A percentile compares a stretch with the other conserved stretches of the same genome.
Conservation (phyloP, 2,329 filamentous ascomycete species). For the Achaetomium macrosporum region DNA sequence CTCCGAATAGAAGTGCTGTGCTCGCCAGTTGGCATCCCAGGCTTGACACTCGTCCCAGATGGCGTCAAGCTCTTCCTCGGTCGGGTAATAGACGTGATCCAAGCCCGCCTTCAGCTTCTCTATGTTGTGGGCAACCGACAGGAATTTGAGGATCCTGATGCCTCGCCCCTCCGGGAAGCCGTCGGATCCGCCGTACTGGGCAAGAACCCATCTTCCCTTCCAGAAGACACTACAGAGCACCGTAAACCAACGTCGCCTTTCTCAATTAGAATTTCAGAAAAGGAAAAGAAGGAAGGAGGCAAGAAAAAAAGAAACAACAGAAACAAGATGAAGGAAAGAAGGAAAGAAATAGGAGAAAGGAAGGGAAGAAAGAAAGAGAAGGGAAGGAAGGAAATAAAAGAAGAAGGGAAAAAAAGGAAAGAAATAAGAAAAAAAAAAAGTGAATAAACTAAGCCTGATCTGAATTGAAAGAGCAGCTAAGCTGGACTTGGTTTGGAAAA, state of each 20-base stretch:
- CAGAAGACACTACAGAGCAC: slow-evolving; percentile 9
- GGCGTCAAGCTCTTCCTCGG: neutral
- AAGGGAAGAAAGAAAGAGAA: neutral
- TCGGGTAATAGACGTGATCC: slow-evolving; percentile 14
- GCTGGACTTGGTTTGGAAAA: too few species aligned
- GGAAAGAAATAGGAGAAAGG: neutral
- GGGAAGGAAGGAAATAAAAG: too few species aligned
- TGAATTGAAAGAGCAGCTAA: too few species aligned
- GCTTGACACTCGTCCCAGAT: slow-evolving; percentile 10
- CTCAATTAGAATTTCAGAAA: neutral
- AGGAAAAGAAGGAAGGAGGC: too few species aligned
- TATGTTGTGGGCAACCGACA: slow-evolving; percentile 14
- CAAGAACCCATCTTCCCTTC: slow-evolving; percentile 14
- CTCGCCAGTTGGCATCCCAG: neutral
- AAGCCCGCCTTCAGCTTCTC: slow-evolving; percentile 14
- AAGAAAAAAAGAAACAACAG: too few species aligned
- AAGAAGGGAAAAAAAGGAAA: neutral
- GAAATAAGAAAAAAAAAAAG: neutral
- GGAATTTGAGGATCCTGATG: slow-evolving; percentile 10
- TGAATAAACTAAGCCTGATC: too few species aligned
- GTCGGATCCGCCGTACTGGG: slow-evolving; percentile 17
- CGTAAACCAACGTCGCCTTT: neutral
- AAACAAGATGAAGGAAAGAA: neutral
- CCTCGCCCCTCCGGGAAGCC: slow-evolving; percentile 16
- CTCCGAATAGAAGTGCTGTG: neutral